phyloP scores from a whole-genome alignment of 352 stramenopile genomes.

The Thalassiosira mediterranea region DNA sequence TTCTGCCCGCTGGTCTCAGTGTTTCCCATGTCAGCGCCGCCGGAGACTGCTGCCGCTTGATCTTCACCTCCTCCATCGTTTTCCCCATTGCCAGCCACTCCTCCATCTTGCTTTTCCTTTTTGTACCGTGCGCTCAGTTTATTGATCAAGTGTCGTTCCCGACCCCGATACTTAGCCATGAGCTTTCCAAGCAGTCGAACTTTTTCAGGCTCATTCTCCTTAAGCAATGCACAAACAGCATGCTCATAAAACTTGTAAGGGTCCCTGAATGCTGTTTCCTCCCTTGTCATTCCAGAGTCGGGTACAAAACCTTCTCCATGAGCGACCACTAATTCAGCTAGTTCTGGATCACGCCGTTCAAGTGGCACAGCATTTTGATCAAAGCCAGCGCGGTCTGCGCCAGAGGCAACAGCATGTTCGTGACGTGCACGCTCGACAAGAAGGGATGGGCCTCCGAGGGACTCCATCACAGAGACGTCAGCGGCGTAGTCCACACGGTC shows the following conservation, averaged over 20 bases:
- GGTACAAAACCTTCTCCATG: conserved; percentile 69
- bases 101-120: conserved; percentile 45
- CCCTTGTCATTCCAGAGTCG: conserved; percentile 65
- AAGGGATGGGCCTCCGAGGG: conserved; percentile 75
- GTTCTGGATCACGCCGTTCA: conserved; percentile 51
- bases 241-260: conserved; percentile 78
- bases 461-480: conserved; percentile 85
- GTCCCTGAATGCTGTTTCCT: conserved; percentile 75
- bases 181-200: conserved; percentile 80
- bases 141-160: conserved; percentile 81
- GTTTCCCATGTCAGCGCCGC: background rate
- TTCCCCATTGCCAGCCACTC: conserved; percentile 42
- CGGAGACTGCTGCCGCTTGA: conserved; percentile 13
- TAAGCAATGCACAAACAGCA: conserved; percentile 70
- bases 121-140: conserved; percentile 80
- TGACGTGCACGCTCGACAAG: conserved; percentile 74
- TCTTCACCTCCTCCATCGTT: conserved; percentile 41
- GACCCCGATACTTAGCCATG: conserved; percentile 79
- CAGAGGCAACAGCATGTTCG: conserved; percentile 38
- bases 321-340: conserved; percentile 60
- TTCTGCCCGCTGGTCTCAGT: conserved; percentile 3
- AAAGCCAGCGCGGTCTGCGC: conserved; percentile 4
- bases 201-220: conserved; percentile 83
- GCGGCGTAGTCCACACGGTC: conserved; percentile 70
- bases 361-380: conserved; percentile 12